Base-by-base conservation (phyloP, 345 rosid species). In the Mallotus nudiflorus region DNA sequence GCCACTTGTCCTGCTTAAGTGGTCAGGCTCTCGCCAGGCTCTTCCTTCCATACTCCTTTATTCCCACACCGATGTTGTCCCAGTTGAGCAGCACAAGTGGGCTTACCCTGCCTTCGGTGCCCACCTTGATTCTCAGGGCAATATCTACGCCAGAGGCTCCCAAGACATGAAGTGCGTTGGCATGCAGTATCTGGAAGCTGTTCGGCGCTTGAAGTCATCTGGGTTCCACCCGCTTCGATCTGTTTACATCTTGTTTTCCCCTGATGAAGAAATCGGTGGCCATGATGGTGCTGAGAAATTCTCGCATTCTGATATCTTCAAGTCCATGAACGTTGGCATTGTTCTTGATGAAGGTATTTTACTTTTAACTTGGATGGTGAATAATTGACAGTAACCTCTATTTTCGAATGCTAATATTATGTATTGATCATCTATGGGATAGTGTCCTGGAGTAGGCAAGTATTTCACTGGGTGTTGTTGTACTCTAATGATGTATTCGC, bases 151-250 rank as follows among this genome's bases (percentile, higher is more conserved):
- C 48, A 78, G 99, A 73, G 99, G 99, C 37, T 89, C 97, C 0
- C 99, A 92, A 87, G 99, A 95, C 79, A 95, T 95, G 97, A 95
- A 95, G 87, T 95, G 99, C 72, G 96, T 95, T 22, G 96, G 97
- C 10, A 85, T 82, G 91, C 99, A 92, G 88, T 89, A 95, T 66
- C 81, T 92, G 71, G 97, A 92, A 75, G 99, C 99, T 31, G 73
- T 87, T 59, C 92, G 99, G 42, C 80, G 73, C 77, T 69, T 92
- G 77, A 86, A 83, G 71, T 65, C 83, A 46, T 78, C 85, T 31
- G 91, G 91, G 12, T 95, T 87, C 70, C 76, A 29, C 27, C 97
- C 97, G 0, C 24, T 75, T 70, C 89, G 99, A 29, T 73, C 97
- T 58, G 83, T 92, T 76, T 89, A 92, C 80, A 72, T 92, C 79